These are phyloP conservation scores for Quercus dentata DNA, from an alignment of 306 rosid genomes.

Conservation along the genomic window DNA sequence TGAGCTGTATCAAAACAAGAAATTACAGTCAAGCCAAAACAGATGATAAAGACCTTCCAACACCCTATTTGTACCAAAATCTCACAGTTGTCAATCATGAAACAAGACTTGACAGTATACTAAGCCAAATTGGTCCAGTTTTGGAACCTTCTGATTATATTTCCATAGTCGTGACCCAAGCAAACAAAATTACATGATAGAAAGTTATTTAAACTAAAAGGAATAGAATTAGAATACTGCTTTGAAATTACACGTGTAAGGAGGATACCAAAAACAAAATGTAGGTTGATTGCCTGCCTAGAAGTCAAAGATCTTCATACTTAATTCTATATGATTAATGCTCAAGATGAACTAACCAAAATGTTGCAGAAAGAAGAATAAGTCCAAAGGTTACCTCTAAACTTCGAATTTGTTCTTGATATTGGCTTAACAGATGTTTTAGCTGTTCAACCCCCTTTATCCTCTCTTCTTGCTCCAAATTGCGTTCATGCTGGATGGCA, in stretches of 20 bases:
- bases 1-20: slow-evolving; percentile 27
- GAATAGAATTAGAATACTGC: neutral
- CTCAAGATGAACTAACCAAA: neutral
- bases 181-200: neutral
- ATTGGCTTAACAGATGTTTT: slow-evolving; percentile 30
- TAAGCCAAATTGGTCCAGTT: neutral
- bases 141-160: neutral
- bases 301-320: neutral
- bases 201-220: neutral
- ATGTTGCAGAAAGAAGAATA: neutral
- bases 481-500: slow-evolving; percentile 41
- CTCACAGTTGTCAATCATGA: neutral
- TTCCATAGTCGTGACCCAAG: neutral
- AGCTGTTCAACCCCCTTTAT: slow-evolving; percentile 31
- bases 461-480: slow-evolving; percentile 39
- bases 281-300: neutral
- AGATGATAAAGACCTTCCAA: neutral
- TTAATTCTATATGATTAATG: neutral
- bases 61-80: neutral
- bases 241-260: neutral
- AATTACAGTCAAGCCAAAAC: neutral
- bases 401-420: slow-evolving; percentile 35
- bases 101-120: neutral
- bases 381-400: slow-evolving; percentile 24
- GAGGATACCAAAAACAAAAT: neutral